Evolutionary conservation across 495 filamentous ascomycete genomes (phyloP).

Genomic region (Sordaria brevicollis): DNA sequence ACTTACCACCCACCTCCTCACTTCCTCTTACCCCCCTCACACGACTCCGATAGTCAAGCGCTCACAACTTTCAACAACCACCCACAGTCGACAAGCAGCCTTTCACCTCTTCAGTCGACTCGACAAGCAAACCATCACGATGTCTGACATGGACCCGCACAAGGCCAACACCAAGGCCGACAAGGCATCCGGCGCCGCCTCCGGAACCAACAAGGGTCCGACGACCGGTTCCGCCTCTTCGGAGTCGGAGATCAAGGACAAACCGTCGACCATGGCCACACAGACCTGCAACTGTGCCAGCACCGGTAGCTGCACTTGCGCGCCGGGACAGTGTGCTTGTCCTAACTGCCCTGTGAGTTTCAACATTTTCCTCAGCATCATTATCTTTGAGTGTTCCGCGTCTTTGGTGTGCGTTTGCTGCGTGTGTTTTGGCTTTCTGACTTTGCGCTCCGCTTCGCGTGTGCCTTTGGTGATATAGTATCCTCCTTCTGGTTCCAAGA

Average conservation of each 20-base stretch:
- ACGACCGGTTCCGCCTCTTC: background rate
- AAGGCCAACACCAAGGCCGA: background rate
- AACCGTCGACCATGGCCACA: background rate
- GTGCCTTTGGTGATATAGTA: background rate
- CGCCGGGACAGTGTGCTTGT: conserved; percentile 14
- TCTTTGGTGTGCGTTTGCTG: background rate
- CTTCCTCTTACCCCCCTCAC: too few relatives aligned
- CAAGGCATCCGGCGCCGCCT: background rate
- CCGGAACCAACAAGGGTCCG: background rate
- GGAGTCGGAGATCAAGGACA: background rate
- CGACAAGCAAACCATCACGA: background rate
- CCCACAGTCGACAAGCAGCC: too few relatives aligned
- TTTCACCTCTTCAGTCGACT: too few relatives aligned
- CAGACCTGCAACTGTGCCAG: conserved; percentile 6
- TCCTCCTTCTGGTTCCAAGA: background rate
- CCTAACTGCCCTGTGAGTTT: conserved; percentile 10
- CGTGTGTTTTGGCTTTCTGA: background rate
- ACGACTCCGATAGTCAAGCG: too few relatives aligned
- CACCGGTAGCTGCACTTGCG: conserved; percentile 11
- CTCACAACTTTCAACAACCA: too few relatives aligned
- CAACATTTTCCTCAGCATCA: background rate
- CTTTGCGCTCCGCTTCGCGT: background rate
- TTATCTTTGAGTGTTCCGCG: background rate
- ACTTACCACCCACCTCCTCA: too few relatives aligned
- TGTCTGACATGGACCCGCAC: background rate